Conservation (phyloP, 192 early-diverging fungal species). For the Phlyctochytrium arcticum region DNA sequence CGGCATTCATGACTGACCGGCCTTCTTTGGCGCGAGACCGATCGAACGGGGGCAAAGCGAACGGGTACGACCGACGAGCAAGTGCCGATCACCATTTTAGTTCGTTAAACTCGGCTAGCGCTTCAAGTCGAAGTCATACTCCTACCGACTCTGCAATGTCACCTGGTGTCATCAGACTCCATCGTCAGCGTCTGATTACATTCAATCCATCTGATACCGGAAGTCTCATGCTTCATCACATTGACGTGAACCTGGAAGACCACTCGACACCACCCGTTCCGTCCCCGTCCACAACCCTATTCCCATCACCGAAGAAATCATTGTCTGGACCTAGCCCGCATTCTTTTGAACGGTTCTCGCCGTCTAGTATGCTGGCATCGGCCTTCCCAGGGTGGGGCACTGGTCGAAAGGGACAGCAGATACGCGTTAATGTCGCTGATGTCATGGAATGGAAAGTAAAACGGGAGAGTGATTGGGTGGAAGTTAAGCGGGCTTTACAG, state of each 20-base stretch:
- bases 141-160: background rate
- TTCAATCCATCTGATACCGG: constrained; percentile 31
- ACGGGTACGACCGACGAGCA: background rate
- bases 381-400: constrained; percentile 1
- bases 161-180: constrained; percentile 4
- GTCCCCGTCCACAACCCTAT: background rate
- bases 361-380: constrained; percentile 11
- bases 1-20: background rate
- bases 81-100: too few relatives aligned
- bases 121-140: background rate
- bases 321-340: background rate
- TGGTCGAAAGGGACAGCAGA: background rate
- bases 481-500: constrained; percentile 20
- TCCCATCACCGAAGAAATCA: background rate
- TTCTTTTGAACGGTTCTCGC: constrained; percentile 18
- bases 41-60: too few relatives aligned
- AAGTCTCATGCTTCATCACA: constrained; percentile 29
- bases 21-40: background rate
- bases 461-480: constrained; percentile 33
- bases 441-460: constrained; percentile 38
- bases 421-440: constrained; percentile 23
- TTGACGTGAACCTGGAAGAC: constrained; percentile 27
- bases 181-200: constrained; percentile 27
- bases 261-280: background rate
- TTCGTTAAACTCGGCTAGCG: background rate